These are phyloP conservation scores for Lasiosphaeris hirsuta DNA, from an alignment of 495 filamentous ascomycete species.

Conservation along the genomic window DNA sequence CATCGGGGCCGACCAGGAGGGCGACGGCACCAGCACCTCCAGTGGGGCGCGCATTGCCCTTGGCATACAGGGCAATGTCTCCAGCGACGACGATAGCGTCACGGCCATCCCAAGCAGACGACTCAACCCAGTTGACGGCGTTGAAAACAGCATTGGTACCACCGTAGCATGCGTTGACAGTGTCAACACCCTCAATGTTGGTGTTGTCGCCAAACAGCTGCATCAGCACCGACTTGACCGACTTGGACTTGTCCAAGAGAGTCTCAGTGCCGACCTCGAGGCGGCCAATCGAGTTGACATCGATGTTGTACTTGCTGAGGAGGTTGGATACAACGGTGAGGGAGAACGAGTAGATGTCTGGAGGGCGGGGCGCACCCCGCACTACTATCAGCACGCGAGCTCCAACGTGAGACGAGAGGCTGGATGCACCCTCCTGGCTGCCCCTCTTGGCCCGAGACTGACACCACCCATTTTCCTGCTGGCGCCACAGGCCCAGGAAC, in stretches of 20 bases:
- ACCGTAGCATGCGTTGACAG: constrained; percentile 96
- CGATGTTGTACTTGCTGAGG: constrained; percentile 89
- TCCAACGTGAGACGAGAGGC: constrained; percentile 5
- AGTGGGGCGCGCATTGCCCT: constrained; percentile 91
- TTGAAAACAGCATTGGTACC: constrained; percentile 98
- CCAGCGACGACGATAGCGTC: constrained; percentile 91
- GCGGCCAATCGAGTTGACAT: constrained; percentile 83
- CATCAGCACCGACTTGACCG: constrained; percentile 99
- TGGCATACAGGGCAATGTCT: constrained; percentile 97
- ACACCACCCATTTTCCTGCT: no score
- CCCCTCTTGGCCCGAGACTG: no score
- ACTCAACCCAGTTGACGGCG: constrained; percentile 95
- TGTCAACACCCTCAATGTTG: constrained; percentile 96
- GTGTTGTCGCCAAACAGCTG: constrained; percentile 85
- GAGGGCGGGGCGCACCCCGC: constrained; percentile 22
- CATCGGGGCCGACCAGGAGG: constrained; percentile 90
- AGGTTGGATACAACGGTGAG: constrained; percentile 87
- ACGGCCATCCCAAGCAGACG: constrained; percentile 94
- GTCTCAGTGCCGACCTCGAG: constrained; percentile 99
- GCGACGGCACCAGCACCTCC: constrained; percentile 94
- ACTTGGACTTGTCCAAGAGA: constrained; percentile 98
- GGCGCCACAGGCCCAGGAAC: no score
- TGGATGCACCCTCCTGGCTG: neutral
- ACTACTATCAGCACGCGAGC: constrained; percentile 24
- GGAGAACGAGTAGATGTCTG: constrained; percentile 97